A percentile compares a stretch with the other conserved stretches of the same genome.
These are phyloP conservation scores for Coniella vitis DNA, from an alignment of 2,329 filamentous ascomycete genomes.

Conservation along the genomic window DNA sequence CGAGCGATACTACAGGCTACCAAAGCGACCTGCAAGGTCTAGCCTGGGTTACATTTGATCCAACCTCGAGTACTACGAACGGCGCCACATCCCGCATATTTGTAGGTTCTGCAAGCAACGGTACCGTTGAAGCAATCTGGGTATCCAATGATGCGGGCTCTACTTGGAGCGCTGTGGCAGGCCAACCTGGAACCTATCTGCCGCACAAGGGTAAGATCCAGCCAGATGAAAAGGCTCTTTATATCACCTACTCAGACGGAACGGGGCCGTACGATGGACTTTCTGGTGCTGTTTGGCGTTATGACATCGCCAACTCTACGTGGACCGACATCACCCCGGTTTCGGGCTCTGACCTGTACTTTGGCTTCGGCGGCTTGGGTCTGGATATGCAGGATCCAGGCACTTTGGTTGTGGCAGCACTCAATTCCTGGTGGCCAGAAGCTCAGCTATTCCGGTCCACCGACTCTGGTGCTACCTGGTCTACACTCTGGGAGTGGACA, in stretches of 20 bases:
- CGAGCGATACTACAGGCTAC: conserved; percentile 37
- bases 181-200: conserved; percentile 43
- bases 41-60: conserved; percentile 48
- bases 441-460: conserved; percentile 49
- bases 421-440: conserved; percentile 56
- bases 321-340: conserved; percentile 54
- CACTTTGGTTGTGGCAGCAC: conserved; percentile 47
- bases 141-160: conserved; percentile 46
- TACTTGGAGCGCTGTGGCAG: conserved; percentile 44
- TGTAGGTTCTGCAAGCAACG: conserved; percentile 47
- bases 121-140: conserved; percentile 42
- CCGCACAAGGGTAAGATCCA: conserved; percentile 48
- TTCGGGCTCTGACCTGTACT: conserved; percentile 38
- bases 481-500: conserved; percentile 45
- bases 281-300: conserved; percentile 46
- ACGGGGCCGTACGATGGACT: conserved; percentile 52
- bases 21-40: conserved; percentile 42
- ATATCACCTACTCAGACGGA: conserved; percentile 47
- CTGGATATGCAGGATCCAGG: conserved; percentile 48
- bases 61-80: conserved; percentile 36
- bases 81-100: conserved; percentile 50
- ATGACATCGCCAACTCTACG: conserved; percentile 38
- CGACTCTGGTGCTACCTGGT: conserved; percentile 49
- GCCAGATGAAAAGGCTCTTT: conserved; percentile 44
- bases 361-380: conserved; percentile 49